These are phyloP conservation scores for Tagetes patula DNA, from an alignment of 129 eudicot genomes.

Conservation along the genomic window DNA sequence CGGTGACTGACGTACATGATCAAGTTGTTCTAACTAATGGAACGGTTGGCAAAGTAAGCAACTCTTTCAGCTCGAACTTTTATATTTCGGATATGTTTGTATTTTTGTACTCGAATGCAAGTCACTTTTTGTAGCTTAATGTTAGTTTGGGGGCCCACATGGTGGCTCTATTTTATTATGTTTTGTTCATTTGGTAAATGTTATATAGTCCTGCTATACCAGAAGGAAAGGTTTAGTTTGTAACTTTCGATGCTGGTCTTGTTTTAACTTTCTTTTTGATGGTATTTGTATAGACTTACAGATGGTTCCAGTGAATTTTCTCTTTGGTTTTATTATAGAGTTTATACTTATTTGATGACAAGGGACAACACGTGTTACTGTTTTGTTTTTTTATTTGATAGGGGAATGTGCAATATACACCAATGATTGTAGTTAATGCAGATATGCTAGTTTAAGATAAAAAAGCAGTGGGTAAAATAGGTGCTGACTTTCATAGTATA, in stretches of 20 bases:
- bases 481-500: not conserved
- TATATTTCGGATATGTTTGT: conserved; percentile 8
- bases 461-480: not conserved
- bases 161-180: not conserved
- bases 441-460: not conserved
- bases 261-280: not conserved
- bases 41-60: conserved; percentile 14
- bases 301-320: not conserved
- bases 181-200: conserved; percentile 4
- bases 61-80: conserved; percentile 3
- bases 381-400: not conserved
- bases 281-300: not conserved
- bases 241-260: not conserved
- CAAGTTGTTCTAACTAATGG: conserved; percentile 23
- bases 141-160: not conserved
- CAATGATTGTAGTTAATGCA: not conserved
- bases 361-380: not conserved
- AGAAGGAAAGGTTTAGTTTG: not conserved
- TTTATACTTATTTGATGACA: not conserved
- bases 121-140: conserved; percentile 2
- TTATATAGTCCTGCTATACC: not conserved
- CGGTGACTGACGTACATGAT: not conserved
- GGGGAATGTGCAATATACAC: not conserved
- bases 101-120: not conserved
- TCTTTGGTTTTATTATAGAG: not conserved